phyloP scores from a whole-genome alignment of 129 eudicot genomes.

The Oenanthe sinensis region DNA sequence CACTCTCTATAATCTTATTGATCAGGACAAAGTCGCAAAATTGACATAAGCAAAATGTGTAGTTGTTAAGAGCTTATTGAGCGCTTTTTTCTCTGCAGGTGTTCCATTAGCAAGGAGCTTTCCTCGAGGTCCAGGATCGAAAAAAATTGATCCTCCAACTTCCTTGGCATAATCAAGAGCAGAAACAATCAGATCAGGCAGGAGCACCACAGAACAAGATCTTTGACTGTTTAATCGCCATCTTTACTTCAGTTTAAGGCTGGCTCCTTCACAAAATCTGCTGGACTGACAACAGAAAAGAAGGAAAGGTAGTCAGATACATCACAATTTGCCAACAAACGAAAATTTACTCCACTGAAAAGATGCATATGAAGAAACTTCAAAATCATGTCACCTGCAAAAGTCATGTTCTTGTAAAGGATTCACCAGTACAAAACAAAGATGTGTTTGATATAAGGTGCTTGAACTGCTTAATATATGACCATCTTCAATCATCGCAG shows the following conservation, averaged over 20 bases:
- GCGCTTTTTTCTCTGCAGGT: conserved; percentile 62
- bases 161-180: conserved; percentile 77
- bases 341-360: background rate
- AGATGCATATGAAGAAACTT: conserved; percentile 21
- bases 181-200: conserved; percentile 47
- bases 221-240: conserved; percentile 59
- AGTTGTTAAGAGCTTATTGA: conserved; percentile 42
- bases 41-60: background rate
- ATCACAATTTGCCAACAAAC: background rate
- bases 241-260: conserved; percentile 62
- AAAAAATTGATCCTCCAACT: conserved; percentile 77
- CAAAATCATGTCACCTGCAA: conserved; percentile 29
- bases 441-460: conserved; percentile 55
- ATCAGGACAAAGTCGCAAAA: background rate
- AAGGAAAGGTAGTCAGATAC: conserved; percentile 9
- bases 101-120: conserved; percentile 62
- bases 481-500: conserved; percentile 49
- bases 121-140: conserved; percentile 93
- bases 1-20: background rate
- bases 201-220: conserved; percentile 74
- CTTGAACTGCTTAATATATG: conserved; percentile 19
- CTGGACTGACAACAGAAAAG: conserved; percentile 44
- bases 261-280: conserved; percentile 84
- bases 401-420: conserved; percentile 87
- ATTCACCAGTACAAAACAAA: conserved; percentile 95